Base-by-base conservation (phyloP, 192 early-diverging fungal species). In the Radiomyces spectabilis region DNA sequence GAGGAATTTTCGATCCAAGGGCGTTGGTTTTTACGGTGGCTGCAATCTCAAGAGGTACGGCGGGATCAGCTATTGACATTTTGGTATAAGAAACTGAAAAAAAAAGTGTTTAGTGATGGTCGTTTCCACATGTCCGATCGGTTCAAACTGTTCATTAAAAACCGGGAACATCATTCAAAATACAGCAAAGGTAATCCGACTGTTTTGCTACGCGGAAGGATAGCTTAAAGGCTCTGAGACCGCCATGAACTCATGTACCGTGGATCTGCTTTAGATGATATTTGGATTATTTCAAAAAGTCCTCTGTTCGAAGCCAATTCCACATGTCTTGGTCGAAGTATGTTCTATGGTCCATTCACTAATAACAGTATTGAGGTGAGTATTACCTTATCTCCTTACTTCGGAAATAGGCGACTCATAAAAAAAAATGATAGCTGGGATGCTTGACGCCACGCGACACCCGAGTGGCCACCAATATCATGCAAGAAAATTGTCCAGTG, bases 271-370 rank as follows among this genome's bases (percentile, higher is more conserved):
- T 51, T 59, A 54, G 76, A 79, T 43, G 76, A 79, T 41, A 49
- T 79, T 2, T 79, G 76, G 76, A 65, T 75, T 0, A 37, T 75
- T 1, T 79, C 76, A 0, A 71, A 60, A 5, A 50, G 54, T 0
- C 51, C 56, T 8, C 48, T 39, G 0, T 74, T 79, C 27, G 76
- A 79, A 26, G 32, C 76, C 10, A 45, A 45, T 21, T 51, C 52
- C 2, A 70, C 73, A 0, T 79, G 75, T 61, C 62, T 79, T 12
- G 70, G 58, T 3, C 59, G 70, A 9, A 75, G 73, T 27, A 57
- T 65, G 3, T 75, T 66, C 30, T 75, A 71, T 61, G 73, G 73
- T 4, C 76, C 76, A 10, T 70, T 47, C 0, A 33, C 65, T 29
- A 63, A 71, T 30, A 63, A 53, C 26, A 58, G 44, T 18, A 29